Percentiles rank a stretch among this genome's conserved stretches.
Conservation (phyloP, 208 protist species). For the Trypanosoma congolense region DNA sequence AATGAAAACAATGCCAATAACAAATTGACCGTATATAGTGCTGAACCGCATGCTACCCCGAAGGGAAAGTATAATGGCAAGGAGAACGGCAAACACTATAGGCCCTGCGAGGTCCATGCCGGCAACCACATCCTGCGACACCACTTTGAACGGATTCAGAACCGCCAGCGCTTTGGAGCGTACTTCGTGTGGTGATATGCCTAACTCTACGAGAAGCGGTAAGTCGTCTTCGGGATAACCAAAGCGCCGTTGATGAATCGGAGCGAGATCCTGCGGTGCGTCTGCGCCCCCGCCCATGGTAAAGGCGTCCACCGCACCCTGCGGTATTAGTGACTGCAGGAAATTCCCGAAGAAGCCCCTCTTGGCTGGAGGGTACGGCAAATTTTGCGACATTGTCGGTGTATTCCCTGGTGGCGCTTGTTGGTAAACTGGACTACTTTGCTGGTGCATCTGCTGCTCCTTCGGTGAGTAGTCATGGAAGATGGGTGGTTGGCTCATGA, state of each 20-base stretch:
- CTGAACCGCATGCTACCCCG: slow-evolving; percentile 80
- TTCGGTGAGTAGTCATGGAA: slow-evolving; percentile 10
- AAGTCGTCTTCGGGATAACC: slow-evolving; percentile 78
- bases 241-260: slow-evolving; percentile 67
- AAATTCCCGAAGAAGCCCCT: slow-evolving; percentile 14
- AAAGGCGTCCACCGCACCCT: slow-evolving; percentile 5
- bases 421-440: background rate
- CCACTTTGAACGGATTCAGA: slow-evolving; percentile 59
- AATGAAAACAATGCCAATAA: slow-evolving; percentile 62
- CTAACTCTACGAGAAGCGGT: slow-evolving; percentile 78
- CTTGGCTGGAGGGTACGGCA: background rate
- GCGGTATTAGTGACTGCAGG: slow-evolving; percentile 16
- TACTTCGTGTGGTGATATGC: slow-evolving; percentile 60
- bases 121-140: slow-evolving; percentile 27
- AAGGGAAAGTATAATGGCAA: slow-evolving; percentile 66
- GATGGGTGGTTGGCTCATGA: background rate
- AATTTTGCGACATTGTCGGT: background rate
- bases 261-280: slow-evolving; percentile 14
- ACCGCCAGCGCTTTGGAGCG: slow-evolving; percentile 46
- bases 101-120: slow-evolving; percentile 76
- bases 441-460: background rate
- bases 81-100: slow-evolving; percentile 58
- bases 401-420: background rate
- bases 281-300: background rate
- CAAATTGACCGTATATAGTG: slow-evolving; percentile 72